These are phyloP conservation scores for Pichia sp. DNA, from an alignment of 1,139 yeast genomes.

Conservation along the genomic window DNA sequence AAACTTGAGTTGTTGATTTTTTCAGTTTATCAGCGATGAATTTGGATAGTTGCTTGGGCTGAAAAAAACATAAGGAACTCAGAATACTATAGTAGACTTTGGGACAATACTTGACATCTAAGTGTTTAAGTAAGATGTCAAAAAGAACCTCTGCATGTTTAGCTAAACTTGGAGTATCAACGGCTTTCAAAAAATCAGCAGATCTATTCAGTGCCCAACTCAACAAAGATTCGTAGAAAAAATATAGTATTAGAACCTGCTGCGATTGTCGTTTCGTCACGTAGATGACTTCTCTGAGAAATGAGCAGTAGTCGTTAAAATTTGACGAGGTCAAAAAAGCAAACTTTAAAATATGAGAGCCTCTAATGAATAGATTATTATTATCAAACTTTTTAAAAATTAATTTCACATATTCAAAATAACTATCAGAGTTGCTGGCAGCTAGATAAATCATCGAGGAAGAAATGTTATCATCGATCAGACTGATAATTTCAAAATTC, in stretches of 20 bases:
- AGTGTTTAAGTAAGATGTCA: conserved; percentile 17
- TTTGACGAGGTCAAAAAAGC: conserved; percentile 37
- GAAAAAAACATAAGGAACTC: conserved; percentile 17
- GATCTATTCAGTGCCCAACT: conserved; percentile 56
- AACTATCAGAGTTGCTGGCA: conserved; percentile 45
- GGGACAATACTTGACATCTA: conserved; percentile 19
- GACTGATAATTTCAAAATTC: conserved; percentile 4
- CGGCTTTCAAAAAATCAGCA: conserved; percentile 28
- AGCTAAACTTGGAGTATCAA: conserved; percentile 6
- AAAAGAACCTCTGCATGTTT: conserved; percentile 19
- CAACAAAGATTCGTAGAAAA: conserved; percentile 40
- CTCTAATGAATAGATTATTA: conserved; percentile 38
- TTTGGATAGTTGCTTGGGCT: conserved; percentile 19
- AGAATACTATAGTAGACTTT: conserved; percentile 18
- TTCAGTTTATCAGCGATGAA: conserved; percentile 13
- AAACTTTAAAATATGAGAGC: conserved; percentile 44
- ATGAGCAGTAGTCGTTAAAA: conserved; percentile 32
- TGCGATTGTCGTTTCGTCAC: conserved; percentile 43
- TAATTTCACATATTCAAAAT: conserved; percentile 30
- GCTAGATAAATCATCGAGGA: conserved; percentile 20
- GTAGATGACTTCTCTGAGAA: conserved; percentile 33
- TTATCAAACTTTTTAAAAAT: conserved; percentile 27
- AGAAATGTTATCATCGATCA: conserved; percentile 14
- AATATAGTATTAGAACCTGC: conserved; percentile 44
- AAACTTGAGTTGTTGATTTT: conserved; percentile 16